These are phyloP conservation scores for Trametopsis cervina DNA, from an alignment of 768 basidiomycete genomes.

Conservation along the genomic window DNA sequence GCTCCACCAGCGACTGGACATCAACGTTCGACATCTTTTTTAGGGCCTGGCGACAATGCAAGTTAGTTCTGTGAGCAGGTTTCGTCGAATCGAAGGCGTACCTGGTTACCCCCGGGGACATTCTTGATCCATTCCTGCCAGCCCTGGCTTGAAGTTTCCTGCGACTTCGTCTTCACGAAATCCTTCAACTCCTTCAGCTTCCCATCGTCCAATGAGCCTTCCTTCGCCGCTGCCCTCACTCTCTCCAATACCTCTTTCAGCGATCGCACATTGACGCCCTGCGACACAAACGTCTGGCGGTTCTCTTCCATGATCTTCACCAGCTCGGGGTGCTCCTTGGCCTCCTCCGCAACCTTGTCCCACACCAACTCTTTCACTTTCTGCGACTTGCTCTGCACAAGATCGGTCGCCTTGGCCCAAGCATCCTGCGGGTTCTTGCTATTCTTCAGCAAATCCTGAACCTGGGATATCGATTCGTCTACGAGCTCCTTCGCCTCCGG, in stretches of 20 bases:
- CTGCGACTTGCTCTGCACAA: conserved; percentile 21
- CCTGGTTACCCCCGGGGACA: conserved; percentile 24
- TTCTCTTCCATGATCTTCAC: conserved; percentile 22
- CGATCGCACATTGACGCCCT: conserved; percentile 12
- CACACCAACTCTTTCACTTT: conserved; percentile 21
- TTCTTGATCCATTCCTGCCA: conserved; percentile 22
- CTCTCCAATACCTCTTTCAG: conserved; percentile 20
- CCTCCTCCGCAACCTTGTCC: conserved; percentile 18
- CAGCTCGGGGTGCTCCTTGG: conserved; percentile 23
- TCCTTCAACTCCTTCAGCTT: conserved; percentile 23
- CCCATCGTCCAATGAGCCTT: conserved; percentile 19
- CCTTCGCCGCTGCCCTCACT: conserved; percentile 21
- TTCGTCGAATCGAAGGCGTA: conserved; percentile 1
- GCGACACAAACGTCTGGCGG: conserved; percentile 19
- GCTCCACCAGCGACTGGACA: conserved; percentile 16
- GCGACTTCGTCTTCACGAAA: conserved; percentile 21
- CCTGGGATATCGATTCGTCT: conserved; percentile 20
- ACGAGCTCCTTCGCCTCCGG: conserved; percentile 27
- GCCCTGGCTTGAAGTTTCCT: conserved; percentile 19
- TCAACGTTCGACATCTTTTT: conserved; percentile 18
- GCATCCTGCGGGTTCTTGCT: conserved; percentile 21
- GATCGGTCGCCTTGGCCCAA: conserved; percentile 16
- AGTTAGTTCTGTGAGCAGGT: neutral
- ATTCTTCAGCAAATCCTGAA: conserved; percentile 23
- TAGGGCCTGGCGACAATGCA: conserved; percentile 13